phyloP scores from a whole-genome alignment of 768 basidiomycete species.

The Boletus sp. region DNA sequence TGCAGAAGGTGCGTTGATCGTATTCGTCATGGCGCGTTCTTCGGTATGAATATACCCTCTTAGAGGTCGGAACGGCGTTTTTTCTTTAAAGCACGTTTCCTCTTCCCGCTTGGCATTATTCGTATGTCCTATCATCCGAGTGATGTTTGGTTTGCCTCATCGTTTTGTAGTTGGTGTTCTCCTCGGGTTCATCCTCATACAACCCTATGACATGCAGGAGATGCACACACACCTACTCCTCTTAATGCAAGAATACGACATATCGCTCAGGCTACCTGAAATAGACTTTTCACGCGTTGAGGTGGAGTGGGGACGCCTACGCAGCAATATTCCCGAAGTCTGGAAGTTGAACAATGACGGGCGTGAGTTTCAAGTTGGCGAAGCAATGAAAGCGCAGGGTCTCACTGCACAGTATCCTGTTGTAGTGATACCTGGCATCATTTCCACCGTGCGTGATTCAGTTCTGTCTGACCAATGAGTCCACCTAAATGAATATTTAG shows the following conservation, averaged over 20 bases:
- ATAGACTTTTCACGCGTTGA: slow-evolving; percentile 70
- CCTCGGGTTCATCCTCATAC: slow-evolving; percentile 62
- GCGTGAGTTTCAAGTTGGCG: slow-evolving; percentile 77
- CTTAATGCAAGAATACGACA: slow-evolving; percentile 68
- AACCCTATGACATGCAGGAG: slow-evolving; percentile 64
- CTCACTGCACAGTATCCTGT: slow-evolving; percentile 74
- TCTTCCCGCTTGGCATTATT: slow-evolving; percentile 73
- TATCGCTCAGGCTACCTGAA: slow-evolving; percentile 60
- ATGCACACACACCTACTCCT: slow-evolving; percentile 67
- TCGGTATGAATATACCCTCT: not conserved
- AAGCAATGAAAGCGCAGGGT: slow-evolving; percentile 60
- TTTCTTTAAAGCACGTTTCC: slow-evolving; percentile 42
- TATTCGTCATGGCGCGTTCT: not conserved
- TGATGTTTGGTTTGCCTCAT: slow-evolving; percentile 1
- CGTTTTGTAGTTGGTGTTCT: slow-evolving; percentile 55
- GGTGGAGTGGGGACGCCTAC: slow-evolving; percentile 66
- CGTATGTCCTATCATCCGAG: slow-evolving; percentile 37
- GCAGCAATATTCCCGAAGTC: slow-evolving; percentile 69
- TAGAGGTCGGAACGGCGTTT: slow-evolving; percentile 19
- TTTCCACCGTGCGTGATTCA: slow-evolving; percentile 67
- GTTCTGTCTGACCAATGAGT: not conserved
- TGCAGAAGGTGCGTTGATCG: slow-evolving; percentile 16
- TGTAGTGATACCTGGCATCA: slow-evolving; percentile 85
- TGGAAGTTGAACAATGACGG: slow-evolving; percentile 83
- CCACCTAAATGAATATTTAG: slow-evolving; percentile 30